These are phyloP conservation scores for Laetiporus sulphureus DNA, from an alignment of 1,284 basidiomycete genomes.

Conservation along the genomic window DNA sequence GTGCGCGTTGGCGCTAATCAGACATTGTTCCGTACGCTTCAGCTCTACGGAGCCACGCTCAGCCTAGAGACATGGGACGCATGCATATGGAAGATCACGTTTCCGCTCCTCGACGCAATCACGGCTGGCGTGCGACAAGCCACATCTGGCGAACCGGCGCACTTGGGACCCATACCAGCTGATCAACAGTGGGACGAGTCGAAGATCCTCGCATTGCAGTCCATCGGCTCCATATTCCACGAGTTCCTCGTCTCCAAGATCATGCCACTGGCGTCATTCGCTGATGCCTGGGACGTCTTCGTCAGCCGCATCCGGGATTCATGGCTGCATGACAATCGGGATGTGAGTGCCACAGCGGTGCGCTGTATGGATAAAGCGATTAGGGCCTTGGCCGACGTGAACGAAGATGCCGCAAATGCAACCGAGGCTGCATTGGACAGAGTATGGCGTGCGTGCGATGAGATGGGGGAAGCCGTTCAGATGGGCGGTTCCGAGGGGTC, in stretches of 20 bases:
- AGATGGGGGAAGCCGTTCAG: slow-evolving; percentile 47
- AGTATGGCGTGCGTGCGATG: slow-evolving; percentile 67
- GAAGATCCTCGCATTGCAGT: slow-evolving; percentile 80
- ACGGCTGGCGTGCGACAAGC: slow-evolving; percentile 46
- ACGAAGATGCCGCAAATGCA: slow-evolving; percentile 34
- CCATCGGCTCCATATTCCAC: slow-evolving; percentile 78
- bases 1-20: slow-evolving; percentile 92
- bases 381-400: slow-evolving; percentile 39
- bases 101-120: slow-evolving; percentile 80
- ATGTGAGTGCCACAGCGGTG: slow-evolving; percentile 73
- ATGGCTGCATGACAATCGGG: slow-evolving; percentile 61
- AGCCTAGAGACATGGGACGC: slow-evolving; percentile 80
- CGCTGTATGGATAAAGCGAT: slow-evolving; percentile 78
- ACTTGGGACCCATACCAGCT: slow-evolving; percentile 12
- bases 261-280: slow-evolving; percentile 64
- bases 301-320: slow-evolving; percentile 63
- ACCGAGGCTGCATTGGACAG: slow-evolving; percentile 49
- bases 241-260: slow-evolving; percentile 75
- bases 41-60: slow-evolving; percentile 85
- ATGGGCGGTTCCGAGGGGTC: slow-evolving; percentile 9
- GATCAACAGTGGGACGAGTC: slow-evolving; percentile 76
- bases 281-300: slow-evolving; percentile 66
- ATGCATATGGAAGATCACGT: slow-evolving; percentile 84
- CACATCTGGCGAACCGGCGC: slow-evolving; percentile 11
- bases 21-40: slow-evolving; percentile 90